Evolutionary conservation across 768 basidiomycete species (phyloP).

Genomic region (Rhodotorula taiwanensis): DNA sequence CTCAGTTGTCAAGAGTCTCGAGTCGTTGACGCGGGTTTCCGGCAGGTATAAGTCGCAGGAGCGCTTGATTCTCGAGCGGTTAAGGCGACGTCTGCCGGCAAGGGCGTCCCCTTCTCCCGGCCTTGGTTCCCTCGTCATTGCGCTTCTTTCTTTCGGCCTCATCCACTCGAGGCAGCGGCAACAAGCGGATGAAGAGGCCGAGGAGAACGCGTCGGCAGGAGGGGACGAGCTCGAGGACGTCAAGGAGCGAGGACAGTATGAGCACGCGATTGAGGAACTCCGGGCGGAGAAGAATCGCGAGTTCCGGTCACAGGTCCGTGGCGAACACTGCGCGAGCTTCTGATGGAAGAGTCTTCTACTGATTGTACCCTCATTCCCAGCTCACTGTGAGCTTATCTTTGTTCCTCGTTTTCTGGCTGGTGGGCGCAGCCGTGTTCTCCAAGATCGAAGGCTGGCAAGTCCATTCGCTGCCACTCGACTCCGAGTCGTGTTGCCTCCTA

Average conservation of each 20-base stretch:
- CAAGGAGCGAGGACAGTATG: constrained; percentile 1
- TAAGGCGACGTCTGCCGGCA: not conserved
- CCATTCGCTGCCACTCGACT: too few relatives aligned
- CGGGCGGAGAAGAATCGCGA: constrained; percentile 11
- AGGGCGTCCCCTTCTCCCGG: not conserved
- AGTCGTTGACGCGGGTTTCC: not conserved
- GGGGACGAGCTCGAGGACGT: not conserved
- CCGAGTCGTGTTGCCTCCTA: not conserved
- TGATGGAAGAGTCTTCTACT: not conserved
- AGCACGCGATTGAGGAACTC: constrained; percentile 17
- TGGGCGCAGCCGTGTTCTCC: constrained; percentile 11
- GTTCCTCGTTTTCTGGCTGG: constrained; percentile 18
- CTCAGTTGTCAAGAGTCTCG: not conserved
- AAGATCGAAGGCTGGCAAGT: constrained; percentile 17
- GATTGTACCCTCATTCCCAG: not conserved
- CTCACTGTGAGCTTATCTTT: constrained; percentile 8
- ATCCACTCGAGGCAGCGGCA: constrained; percentile 1
- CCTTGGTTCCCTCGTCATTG: not conserved
- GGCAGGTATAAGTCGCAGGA: constrained; percentile 15
- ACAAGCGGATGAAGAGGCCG: constrained; percentile 1
- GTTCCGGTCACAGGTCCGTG: constrained; percentile 23
- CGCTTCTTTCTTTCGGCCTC: constrained; percentile 3
- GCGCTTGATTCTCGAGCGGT: not conserved
- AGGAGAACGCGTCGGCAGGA: not conserved
- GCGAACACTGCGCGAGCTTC: too few relatives aligned